phyloP scores from a whole-genome alignment of 257 asterid genomes.

The Jasminum sambac region DNA sequence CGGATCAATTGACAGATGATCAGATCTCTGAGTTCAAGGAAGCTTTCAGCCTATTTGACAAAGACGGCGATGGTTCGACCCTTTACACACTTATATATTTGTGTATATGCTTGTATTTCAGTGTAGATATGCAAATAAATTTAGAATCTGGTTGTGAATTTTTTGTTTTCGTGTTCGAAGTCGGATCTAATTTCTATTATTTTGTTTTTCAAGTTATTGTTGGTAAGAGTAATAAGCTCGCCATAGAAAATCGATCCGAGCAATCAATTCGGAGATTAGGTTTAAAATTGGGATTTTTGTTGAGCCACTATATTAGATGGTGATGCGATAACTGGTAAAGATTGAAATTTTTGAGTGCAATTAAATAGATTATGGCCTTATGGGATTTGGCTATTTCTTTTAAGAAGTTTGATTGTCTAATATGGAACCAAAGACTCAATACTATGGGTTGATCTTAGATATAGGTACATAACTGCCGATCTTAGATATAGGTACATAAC shows the following conservation, averaged over 20 bases:
- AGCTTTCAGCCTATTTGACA: constrained; percentile 67
- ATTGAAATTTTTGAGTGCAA: not conserved
- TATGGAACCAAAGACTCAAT: not conserved
- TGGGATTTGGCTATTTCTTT: not conserved
- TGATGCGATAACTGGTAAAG: too few relatives aligned
- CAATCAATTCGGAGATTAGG: not conserved
- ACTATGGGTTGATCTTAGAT: not conserved
- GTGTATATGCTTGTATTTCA: not conserved
- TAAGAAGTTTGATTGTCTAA: not conserved
- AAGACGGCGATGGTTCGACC: constrained; percentile 61
- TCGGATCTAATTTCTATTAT: not conserved
- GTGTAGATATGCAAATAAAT: not conserved
- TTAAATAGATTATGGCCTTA: not conserved
- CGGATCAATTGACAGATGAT: constrained; percentile 65
- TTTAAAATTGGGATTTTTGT: not conserved
- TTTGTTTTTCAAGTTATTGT: not conserved
- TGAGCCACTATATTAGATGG: not conserved
- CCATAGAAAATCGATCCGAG: not conserved
- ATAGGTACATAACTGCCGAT: not conserved
- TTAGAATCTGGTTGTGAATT: not conserved
- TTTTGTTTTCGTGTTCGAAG: constrained; percentile 14
- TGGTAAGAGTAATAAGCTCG: not conserved
- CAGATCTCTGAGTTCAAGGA: constrained; percentile 71
- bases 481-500: not conserved
- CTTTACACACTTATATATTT: not conserved